Evolutionary conservation across 768 basidiomycete species (phyloP).

Genomic region (Pleurotus sapidus): DNA sequence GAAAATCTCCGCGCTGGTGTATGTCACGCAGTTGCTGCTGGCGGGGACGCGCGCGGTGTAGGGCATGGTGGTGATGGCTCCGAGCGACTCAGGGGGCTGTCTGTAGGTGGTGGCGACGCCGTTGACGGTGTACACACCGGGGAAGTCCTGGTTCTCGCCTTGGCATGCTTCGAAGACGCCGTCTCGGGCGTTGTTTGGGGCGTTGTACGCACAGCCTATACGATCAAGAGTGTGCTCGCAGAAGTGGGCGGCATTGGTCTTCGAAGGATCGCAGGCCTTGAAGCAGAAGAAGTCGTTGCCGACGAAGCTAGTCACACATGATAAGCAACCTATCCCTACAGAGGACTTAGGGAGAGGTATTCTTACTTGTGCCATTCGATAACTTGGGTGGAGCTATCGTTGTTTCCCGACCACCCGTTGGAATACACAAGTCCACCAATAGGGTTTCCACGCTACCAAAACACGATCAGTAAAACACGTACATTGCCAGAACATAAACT

Average conservation of each 20-base stretch:
- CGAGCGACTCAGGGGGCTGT: slow-evolving; percentile 12
- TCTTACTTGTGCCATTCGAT: slow-evolving; percentile 56
- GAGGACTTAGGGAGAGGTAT: not conserved
- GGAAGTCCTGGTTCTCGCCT: slow-evolving; percentile 46
- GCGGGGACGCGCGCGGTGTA: slow-evolving; percentile 14
- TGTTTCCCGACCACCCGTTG: slow-evolving; percentile 35
- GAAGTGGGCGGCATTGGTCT: slow-evolving; percentile 35
- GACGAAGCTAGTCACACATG: slow-evolving; percentile 43
- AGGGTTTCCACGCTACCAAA: slow-evolving; percentile 26
- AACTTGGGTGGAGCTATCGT: slow-evolving; percentile 35
- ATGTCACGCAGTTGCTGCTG: slow-evolving; percentile 12
- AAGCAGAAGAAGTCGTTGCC: slow-evolving; percentile 52
- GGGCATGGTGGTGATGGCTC: slow-evolving; percentile 9
- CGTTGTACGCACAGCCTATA: slow-evolving; percentile 60
- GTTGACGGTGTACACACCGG: slow-evolving; percentile 31
- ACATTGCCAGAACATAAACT: not conserved
- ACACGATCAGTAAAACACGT: slow-evolving; percentile 7
- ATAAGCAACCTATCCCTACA: not conserved
- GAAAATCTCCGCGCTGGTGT: slow-evolving; percentile 7
- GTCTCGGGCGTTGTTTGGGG: slow-evolving; percentile 47
- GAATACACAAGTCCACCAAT: slow-evolving; percentile 72
- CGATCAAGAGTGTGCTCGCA: slow-evolving; percentile 66
- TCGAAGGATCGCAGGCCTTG: slow-evolving; percentile 56
- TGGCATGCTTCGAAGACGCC: slow-evolving; percentile 52
- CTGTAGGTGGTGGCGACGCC: slow-evolving; percentile 13